These are phyloP conservation scores for Kalmusia sp. DNA, from an alignment of 2,329 filamentous ascomycete species.

Conservation along the genomic window DNA sequence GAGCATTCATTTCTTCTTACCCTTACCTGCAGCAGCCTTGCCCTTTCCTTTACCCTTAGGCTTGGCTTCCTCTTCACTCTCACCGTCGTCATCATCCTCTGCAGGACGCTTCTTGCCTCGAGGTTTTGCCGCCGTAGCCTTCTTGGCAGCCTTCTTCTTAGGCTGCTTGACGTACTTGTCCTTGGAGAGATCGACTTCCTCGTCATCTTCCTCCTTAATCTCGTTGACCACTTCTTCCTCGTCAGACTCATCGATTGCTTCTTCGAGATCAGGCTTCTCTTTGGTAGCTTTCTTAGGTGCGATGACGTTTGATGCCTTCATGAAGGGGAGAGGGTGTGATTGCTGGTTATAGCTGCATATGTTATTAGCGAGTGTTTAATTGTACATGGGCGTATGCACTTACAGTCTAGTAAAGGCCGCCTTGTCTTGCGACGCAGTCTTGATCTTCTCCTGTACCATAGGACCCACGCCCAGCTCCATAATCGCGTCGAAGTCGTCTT, in stretches of 20 bases:
- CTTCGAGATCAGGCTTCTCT: slow-evolving; percentile 91
- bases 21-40: slow-evolving; percentile 48
- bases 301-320: slow-evolving; percentile 83
- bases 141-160: slow-evolving; percentile 70
- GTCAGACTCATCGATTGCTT: slow-evolving; percentile 92
- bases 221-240: slow-evolving; percentile 59
- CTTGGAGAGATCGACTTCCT: slow-evolving; percentile 84
- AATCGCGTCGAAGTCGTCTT: slow-evolving; percentile 93
- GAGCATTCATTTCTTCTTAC: slow-evolving; percentile 26
- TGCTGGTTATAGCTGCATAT: slow-evolving; percentile 77
- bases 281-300: slow-evolving; percentile 74
- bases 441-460: slow-evolving; percentile 77
- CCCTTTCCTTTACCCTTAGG: slow-evolving; percentile 56
- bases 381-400: slow-evolving; percentile 51
- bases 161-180: slow-evolving; percentile 96
- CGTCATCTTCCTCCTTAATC: slow-evolving; percentile 69
- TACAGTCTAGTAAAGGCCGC: slow-evolving; percentile 86
- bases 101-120: slow-evolving; percentile 48
- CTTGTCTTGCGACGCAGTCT: slow-evolving; percentile 86
- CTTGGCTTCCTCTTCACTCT: slow-evolving; percentile 56
- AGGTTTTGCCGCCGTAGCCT: slow-evolving; percentile 55
- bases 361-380: slow-evolving; percentile 16
- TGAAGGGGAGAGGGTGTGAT: slow-evolving; percentile 91
- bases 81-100: slow-evolving; percentile 40
- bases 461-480: slow-evolving; percentile 88